Base-by-base conservation (phyloP, 1,284 basidiomycete species). In the Ceratobasidium papillatum region DNA sequence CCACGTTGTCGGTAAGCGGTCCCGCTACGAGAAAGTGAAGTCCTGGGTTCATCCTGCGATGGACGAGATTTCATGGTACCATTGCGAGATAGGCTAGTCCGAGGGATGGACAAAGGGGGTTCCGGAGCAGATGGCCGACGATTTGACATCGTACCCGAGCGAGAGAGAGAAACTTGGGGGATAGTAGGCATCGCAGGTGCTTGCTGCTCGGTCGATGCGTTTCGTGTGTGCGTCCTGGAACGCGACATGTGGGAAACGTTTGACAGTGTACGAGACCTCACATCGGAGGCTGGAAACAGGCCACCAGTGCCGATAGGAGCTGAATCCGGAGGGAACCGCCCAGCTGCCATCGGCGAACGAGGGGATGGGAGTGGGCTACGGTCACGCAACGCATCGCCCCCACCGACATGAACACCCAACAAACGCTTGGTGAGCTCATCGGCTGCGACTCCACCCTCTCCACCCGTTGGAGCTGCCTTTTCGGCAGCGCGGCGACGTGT, bases 361-460 rank as follows among this genome's bases (percentile, higher is more conserved):
- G 68, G 68, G 34, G 68, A 59, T 3, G 68, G 51, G 27, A 71
- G 58, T 19, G 59, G 75, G 51, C 27, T 56, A 43, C 32, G 64
- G 49, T 47, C 62, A 27, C 49, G 73, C 34, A 54, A 54, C 51
- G 8, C 17, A 3, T 62, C 51, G 22, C 49, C 14, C 7, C 54
- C 38, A 25, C 64, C 68, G 19, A 61, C 56, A 36, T 74, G 65
- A 30, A 77, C 59, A 19, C 30, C 62, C 54, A 75, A 52, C 27
- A 77, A 49, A 1, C 77, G 75, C 43, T 65, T 64, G 14, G 74
- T 64, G 9, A 77, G 56, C 61, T 77, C 77, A 47, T 76, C 77
- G n/a, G 77, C 36, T 22, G 49, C 61, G 19, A 74, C 30, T 25
- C 68, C 68, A n/a, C 71, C 71, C 47, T 74, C 71, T 19, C 59